Conservation (phyloP, 768 basidiomycete species). For the Auriscalpium vulgare region DNA sequence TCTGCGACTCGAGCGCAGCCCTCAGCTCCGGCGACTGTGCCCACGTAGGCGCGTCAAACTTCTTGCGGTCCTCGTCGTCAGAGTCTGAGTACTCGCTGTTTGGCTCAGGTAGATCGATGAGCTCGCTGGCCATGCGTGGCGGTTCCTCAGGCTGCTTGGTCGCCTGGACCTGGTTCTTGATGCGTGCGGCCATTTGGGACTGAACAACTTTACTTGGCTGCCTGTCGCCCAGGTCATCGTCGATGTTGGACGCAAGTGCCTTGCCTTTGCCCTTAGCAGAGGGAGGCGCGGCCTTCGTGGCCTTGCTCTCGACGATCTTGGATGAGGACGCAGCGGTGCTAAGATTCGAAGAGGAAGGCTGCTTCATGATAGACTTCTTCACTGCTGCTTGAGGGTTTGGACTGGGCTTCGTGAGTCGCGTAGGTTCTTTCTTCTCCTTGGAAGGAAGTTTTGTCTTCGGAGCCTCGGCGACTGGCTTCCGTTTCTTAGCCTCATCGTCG, state of each 20-base stretch:
- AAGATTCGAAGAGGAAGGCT: constrained; percentile 5
- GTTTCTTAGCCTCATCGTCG: constrained; percentile 66
- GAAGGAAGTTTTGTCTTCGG: constrained; percentile 36
- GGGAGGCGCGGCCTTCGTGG: constrained; percentile 30
- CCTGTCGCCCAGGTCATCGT: constrained; percentile 23
- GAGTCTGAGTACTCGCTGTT: constrained; percentile 97
- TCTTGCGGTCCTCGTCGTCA: constrained; percentile 76
- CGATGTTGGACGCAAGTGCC: constrained; percentile 37
- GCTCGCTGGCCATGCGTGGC: constrained; percentile 53
- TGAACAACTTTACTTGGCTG: constrained; percentile 61
- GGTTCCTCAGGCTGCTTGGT: constrained; percentile 38
- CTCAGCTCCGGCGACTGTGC: constrained; percentile 85
- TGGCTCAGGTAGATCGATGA: constrained; percentile 89
- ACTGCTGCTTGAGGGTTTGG: constrained; percentile 4
- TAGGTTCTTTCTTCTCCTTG: constrained; percentile 38
- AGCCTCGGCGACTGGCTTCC: constrained; percentile 44
- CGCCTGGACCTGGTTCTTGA: constrained; percentile 59
- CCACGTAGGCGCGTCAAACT: constrained; percentile 76
- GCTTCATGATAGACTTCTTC: constrained; percentile 15
- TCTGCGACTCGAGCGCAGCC: constrained; percentile 73
- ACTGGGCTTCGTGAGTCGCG: constrained; percentile 24
- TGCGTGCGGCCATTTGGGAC: constrained; percentile 63
- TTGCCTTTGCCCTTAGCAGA: constrained; percentile 44
- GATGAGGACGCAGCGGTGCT: constrained; percentile 16
- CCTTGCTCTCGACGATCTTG: constrained; percentile 16